Base-by-base conservation (phyloP, 2,329 filamentous ascomycete species). In the Chrysoporthe deuterocubensis region DNA sequence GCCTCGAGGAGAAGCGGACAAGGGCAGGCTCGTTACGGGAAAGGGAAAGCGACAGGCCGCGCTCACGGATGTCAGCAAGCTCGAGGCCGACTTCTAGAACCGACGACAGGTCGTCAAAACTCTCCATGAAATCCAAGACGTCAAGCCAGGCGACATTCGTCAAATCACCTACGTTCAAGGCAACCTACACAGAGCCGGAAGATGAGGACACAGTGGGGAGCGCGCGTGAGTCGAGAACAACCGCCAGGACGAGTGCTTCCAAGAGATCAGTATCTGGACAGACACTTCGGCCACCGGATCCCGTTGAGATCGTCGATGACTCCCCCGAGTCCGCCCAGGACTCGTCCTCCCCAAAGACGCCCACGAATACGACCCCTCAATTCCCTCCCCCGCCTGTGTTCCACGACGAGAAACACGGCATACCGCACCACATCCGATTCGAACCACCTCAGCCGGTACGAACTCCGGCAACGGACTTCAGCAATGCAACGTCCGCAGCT, bases 131-230 rank as follows among this genome's bases (percentile, higher is more conserved):
- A 70, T 90, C 88, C 7, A 84, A 81, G 70, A 78, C 81, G 1
- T 89, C 87, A 2, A 89, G 87, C 77, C 82, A 90, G 74, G 83
- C 88, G 42, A 86, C 86, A 34, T 85, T 81, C 70, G 77, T 87
- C 73, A 78, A 79, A 67, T 75, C 79, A 42, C 74, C 78, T 57
- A 74, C 72, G 14, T 65, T 72, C 67, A 74, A 71, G 26, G 61
- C 65, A 2, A 52, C 59, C 13, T 57, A 68, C 59, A 46, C 42
- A 14, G 56, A 43, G 46, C 68, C 64, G 4, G 72, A 69, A 8
- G 74, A 73, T 34, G 65, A 72, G 42, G 73, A 73, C 34, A 66
- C 56, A 18, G 42, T 64, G n/a, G 63, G 50, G 9, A 70, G 65
- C n/a, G 64, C 66, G n/a, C 68, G 68, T 43, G 52, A 54, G 3